Evolutionary conservation across 768 basidiomycete genomes (phyloP), one percentile per base, ranked within the genome.

Genomic region (Goffeauzyma gilvescens): DNA sequence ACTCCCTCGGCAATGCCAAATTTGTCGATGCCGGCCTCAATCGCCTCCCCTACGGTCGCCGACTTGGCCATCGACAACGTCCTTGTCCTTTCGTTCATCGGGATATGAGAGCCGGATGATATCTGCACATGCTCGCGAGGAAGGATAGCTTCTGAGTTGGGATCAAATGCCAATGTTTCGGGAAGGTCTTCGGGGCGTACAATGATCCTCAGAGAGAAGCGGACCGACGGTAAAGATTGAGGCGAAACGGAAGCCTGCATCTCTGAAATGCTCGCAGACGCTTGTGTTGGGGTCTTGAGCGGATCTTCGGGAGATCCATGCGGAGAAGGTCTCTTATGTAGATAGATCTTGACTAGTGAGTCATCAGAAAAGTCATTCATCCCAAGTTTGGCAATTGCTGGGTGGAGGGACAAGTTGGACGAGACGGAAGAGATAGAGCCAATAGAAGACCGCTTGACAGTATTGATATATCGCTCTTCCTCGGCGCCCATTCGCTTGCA

Each of bases 341-440:
- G 64, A 65, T 93, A 98, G 64, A 96, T 81, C 64, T 95, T 96
- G 65, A 96, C 89, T 0, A 80, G 78, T 3, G 87, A 86, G 58
- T 96, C 93, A 52, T 98, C 93, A 32, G 82, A 82, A 58, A 89
- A 96, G 59, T 96, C 93, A 54, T 89, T 93, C 85, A 93, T 90
- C 33, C 81, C 76, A 30, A 96, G 67, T 59, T 81, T 83, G 57
- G 75, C 78, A 64, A 96, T 98, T 13, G 93, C 89, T 14, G 90
- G 89, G 57, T 95, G 84, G 74, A 83, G 79, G 3, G 81, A 82
- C 21, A 96, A 69, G 57, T 89, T 87, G 58, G 83, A 87, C 25
- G 80, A 72, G 18, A 98, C 69, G n/a, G 85, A 89, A 55, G 77
- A 85, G 53, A 98, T 89, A 59, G 84, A 89, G 28, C 86, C 83